Base-by-base conservation (phyloP, 1,139 yeast species). In the Zhuliangozyma blackwelliae region DNA sequence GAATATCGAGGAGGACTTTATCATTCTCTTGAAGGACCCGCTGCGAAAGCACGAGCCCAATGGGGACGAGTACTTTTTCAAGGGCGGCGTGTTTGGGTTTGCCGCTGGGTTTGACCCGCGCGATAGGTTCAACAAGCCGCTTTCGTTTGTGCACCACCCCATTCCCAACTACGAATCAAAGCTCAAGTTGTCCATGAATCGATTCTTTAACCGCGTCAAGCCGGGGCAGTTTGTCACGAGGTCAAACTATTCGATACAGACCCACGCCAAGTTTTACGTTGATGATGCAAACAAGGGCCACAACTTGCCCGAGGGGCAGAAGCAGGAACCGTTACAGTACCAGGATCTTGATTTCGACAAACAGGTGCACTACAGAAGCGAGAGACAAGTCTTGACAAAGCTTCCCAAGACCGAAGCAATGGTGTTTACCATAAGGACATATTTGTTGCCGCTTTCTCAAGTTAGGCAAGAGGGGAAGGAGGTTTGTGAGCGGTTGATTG, bases 61-160 rank as follows among this genome's bases (percentile, higher is more conserved):
- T 30, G 71, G 72, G 1, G 65, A 68, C 9, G 86, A 83, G 55
- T 83, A 82, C 54, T 68, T 69, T 40, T 68, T 82, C 50, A 72
- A 82, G 43, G 84, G 77, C 1, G 87, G 86, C 0, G 63, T 77
- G 0, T 75, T 82, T 51, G 79, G 79, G 3, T 83, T 82, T 60
- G 89, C 94, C 0, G 81, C 85, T 3, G 94, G 92, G 0, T 85
- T 85, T 54, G 74, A 80, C 46, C 92, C 90, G 2, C 50, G 55
- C 7, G 69, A 64, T 28, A 71, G 82, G 40, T 68, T 82, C 50
- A 67, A 77, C 43, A 65, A 56, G 33, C 82, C 82, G 2, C 52
- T 79, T 37, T 68, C 82, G 1, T 53, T 55, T 25, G 71, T 81
- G 31, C 88, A 82, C 47, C 70, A 61, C 11, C 87, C 87, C 0